Evolutionary conservation across 768 basidiomycete species (phyloP).

Genomic region (Cantharellus anzutake): DNA sequence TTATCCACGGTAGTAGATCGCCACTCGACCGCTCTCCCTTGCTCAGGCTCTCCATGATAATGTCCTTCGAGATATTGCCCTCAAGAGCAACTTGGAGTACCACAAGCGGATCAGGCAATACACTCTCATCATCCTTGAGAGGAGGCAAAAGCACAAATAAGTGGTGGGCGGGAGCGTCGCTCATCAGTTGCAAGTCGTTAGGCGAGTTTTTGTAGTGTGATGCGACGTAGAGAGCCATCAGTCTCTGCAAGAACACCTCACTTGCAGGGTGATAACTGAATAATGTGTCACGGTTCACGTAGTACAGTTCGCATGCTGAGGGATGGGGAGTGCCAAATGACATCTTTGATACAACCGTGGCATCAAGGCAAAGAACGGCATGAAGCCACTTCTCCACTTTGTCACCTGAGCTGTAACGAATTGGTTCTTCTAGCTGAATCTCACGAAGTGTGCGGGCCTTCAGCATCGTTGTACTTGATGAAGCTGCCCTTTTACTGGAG

Average conservation of each 20-base stretch:
- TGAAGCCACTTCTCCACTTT: conserved; percentile 92
- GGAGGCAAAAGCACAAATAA: conserved; percentile 92
- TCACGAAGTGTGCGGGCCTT: conserved; percentile 70
- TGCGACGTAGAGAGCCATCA: conserved; percentile 96
- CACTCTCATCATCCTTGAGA: conserved; percentile 72
- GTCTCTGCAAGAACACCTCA: conserved; percentile 92
- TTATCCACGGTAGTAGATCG: conserved; percentile 95
- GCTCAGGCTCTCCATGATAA: conserved; percentile 69
- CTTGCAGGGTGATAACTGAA: conserved; percentile 95
- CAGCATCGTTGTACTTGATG: conserved; percentile 23
- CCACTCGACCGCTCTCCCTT: conserved; percentile 76
- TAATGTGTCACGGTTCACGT: conserved; percentile 86
- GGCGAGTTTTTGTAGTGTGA: conserved; percentile 99
- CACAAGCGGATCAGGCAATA: conserved; percentile 85
- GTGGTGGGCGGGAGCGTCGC: conserved; percentile 92
- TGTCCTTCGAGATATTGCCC: conserved; percentile 72
- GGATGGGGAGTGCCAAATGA: conserved; percentile 84
- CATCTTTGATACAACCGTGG: conserved; percentile 37
- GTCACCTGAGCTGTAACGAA: conserved; percentile 78
- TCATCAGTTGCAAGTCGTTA: conserved; percentile 93
- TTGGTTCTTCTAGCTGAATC: conserved; percentile 87
- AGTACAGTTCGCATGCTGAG: conserved; percentile 82
- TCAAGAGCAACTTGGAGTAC: conserved; percentile 93
- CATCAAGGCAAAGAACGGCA: conserved; percentile 73
- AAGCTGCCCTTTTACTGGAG: conserved; percentile 24